phyloP scores from a whole-genome alignment of 1,139 yeast genomes.

The Hyphopichia khmerensis region DNA sequence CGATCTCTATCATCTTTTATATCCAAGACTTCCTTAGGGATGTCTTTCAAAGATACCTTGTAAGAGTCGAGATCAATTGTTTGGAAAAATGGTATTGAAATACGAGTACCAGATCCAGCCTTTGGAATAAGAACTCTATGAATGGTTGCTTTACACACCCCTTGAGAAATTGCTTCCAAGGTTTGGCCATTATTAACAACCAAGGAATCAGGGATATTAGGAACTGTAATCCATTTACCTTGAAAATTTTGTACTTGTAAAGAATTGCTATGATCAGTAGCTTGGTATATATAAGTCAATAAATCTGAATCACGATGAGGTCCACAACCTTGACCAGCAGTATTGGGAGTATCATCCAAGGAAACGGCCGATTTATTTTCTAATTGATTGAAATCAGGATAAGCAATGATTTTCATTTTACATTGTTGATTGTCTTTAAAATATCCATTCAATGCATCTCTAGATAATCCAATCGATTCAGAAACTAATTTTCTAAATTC shows the following conservation, averaged over 20 bases:
- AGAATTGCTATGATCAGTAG: conserved; percentile 45
- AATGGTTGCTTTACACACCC: conserved; percentile 63
- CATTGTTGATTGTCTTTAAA: conserved; percentile 54
- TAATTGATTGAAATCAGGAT: conserved; percentile 42
- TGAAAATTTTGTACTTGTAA: conserved; percentile 62
- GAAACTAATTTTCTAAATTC: conserved; percentile 47
- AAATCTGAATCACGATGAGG: conserved; percentile 73
- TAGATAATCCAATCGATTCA: conserved; percentile 52
- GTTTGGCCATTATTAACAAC: conserved; percentile 59
- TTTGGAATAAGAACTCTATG: conserved; percentile 61
- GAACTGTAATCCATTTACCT: conserved; percentile 63
- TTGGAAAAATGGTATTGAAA: conserved; percentile 56
- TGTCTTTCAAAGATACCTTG: conserved; percentile 29
- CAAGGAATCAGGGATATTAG: conserved; percentile 39
- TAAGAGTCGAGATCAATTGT: conserved; percentile 49
- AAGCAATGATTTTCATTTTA: conserved; percentile 54
- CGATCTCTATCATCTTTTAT: conserved; percentile 38
- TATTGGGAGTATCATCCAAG: conserved; percentile 8
- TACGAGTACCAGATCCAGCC: conserved; percentile 51
- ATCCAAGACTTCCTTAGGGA: conserved; percentile 32
- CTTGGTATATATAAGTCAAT: conserved; percentile 61
- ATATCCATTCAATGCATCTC: conserved; percentile 45
- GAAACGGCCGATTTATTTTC: conserved; percentile 23
- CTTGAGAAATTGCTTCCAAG: conserved; percentile 51
- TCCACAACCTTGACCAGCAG: conserved; percentile 58